Conservation (phyloP, 371 early-diverging fungal species). For the Mucor saturninus region DNA sequence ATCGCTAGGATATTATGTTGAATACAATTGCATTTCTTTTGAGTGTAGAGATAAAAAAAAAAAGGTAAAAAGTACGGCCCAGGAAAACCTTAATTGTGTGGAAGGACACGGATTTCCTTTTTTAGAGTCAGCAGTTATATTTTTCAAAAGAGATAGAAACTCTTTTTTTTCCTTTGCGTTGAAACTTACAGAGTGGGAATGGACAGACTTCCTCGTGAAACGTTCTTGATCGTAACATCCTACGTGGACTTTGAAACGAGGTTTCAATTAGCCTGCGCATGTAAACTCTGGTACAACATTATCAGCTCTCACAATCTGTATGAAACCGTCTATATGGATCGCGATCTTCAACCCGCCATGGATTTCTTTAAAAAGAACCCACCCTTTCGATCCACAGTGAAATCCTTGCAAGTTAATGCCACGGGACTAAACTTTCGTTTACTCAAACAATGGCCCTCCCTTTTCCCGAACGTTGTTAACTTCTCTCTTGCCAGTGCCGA, state of each 20-base stretch:
- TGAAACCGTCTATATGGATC: not conserved
- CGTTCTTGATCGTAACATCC: not conserved
- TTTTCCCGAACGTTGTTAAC: not conserved
- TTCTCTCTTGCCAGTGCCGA: not conserved
- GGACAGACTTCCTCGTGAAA: slow-evolving; percentile 2
- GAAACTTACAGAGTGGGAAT: not conserved
- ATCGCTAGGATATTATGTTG: too few relatives aligned
- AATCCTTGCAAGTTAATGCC: not conserved
- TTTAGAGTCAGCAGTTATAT: too few relatives aligned
- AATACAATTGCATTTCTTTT: too few relatives aligned
- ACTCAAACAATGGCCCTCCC: not conserved
- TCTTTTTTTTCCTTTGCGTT: too few relatives aligned
- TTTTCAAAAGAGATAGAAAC: too few relatives aligned
- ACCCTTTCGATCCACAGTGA: not conserved
- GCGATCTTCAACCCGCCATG: not conserved
- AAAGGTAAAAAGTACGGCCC: too few relatives aligned
- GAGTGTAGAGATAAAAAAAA: too few relatives aligned
- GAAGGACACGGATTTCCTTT: too few relatives aligned
- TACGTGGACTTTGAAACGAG: not conserved
- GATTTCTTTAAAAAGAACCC: not conserved
- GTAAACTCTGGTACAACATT: not conserved
- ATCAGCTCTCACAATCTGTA: not conserved
- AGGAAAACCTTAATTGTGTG: too few relatives aligned
- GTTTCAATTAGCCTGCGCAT: not conserved
- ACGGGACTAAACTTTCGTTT: not conserved